These are phyloP conservation scores for Vitis riparia DNA, from an alignment of 164 flowering plant species.

Conservation along the genomic window DNA sequence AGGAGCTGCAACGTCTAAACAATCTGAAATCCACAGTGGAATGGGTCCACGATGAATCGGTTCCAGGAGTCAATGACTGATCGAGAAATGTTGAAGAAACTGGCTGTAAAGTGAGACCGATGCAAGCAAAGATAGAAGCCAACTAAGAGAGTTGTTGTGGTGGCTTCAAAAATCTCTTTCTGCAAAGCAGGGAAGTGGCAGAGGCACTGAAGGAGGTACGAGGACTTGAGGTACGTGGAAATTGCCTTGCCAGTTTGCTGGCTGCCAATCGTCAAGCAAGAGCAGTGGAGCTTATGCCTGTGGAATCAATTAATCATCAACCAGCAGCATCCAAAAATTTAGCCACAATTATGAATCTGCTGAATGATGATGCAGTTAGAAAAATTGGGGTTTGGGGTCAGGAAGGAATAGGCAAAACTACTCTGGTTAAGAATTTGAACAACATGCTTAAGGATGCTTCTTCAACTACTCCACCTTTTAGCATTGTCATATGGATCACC, in stretches of 20 bases:
- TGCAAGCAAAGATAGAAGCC: not conserved
- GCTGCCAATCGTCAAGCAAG: not conserved
- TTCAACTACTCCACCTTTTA: not conserved
- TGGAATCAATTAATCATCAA: conserved; percentile 6
- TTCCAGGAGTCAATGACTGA: not conserved
- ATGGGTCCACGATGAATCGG: not conserved
- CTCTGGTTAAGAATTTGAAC: conserved; percentile 16
- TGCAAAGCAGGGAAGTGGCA: not conserved
- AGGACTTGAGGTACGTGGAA: not conserved
- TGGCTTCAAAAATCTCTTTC: not conserved
- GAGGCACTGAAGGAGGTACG: not conserved
- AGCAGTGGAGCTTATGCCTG: conserved; percentile 10
- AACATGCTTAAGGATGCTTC: conserved; percentile 7
- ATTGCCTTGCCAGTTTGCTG: not conserved
- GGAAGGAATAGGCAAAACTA: conserved; percentile 26
- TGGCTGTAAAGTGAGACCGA: not conserved
- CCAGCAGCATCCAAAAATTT: conserved; percentile 7
- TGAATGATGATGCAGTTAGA: not conserved
- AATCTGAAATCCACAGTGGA: not conserved
- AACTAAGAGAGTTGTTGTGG: not conserved
- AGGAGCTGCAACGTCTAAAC: not conserved
- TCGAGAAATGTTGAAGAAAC: not conserved
- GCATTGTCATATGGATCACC: conserved; percentile 12
- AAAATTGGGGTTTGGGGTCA: conserved; percentile 21
- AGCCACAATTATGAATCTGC: conserved; percentile 1